These are phyloP conservation scores for Venturia oleaginea DNA, from an alignment of 2,329 filamentous ascomycete genomes.

Conservation along the genomic window DNA sequence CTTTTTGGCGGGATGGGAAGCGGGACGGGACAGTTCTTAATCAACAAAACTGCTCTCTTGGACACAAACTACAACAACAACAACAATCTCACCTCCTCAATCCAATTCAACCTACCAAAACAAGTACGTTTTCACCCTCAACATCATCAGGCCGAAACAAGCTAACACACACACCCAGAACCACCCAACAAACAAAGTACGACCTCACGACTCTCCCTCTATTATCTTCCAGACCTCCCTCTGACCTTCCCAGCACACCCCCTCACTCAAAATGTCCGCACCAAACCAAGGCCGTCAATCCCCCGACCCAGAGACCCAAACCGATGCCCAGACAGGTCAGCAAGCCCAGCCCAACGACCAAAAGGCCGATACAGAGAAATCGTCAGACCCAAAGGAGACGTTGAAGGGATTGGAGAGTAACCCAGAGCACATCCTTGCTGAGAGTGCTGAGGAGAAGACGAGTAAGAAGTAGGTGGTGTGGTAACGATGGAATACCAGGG, in stretches of 20 bases:
- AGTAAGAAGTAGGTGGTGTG: conserved; percentile 37
- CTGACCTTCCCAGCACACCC: conserved; percentile 19
- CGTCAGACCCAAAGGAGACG: conserved; percentile 38
- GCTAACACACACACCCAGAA: neutral
- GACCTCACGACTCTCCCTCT: neutral
- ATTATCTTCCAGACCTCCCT: neutral
- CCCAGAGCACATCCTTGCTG: conserved; percentile 55
- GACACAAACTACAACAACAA: neutral
- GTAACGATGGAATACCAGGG: neutral
- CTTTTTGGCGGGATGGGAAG: neutral
- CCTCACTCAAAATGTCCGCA: conserved; percentile 51
- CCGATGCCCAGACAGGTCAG: conserved; percentile 50
- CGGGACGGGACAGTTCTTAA: neutral
- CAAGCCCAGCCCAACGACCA: conserved; percentile 46
- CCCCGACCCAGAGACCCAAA: conserved; percentile 61
- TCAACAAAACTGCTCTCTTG: neutral
- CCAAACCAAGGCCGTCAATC: conserved; percentile 64
- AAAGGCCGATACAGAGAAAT: conserved; percentile 42
- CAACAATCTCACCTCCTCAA: neutral
- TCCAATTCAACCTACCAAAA: neutral
- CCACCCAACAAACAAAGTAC: neutral
- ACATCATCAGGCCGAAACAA: neutral
- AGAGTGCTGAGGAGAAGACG: conserved; percentile 52
- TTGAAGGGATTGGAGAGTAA: conserved; percentile 51
- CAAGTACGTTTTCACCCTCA: neutral